phyloP scores from a whole-genome alignment of 345 rosid genomes.

The Erodium maritimum region DNA sequence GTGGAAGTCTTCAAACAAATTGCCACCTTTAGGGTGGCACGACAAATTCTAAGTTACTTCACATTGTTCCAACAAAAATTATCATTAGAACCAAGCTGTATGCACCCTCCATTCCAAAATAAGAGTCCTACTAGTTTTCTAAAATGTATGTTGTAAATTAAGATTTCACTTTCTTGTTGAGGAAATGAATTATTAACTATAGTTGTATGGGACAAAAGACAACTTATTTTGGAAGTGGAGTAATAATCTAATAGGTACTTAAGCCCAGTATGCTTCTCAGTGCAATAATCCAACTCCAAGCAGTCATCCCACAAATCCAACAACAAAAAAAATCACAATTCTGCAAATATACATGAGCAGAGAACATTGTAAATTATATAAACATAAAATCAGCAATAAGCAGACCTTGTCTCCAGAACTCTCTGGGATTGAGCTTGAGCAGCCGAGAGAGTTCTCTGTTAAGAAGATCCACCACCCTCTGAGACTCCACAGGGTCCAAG shows the following conservation, averaged over 20 bases:
- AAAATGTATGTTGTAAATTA: too few species aligned
- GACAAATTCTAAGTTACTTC: too few species aligned
- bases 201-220: too few species aligned
- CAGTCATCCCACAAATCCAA: too few species aligned
- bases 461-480: conserved; percentile 84
- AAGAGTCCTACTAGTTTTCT: too few species aligned
- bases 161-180: too few species aligned
- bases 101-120: too few species aligned
- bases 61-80: not conserved
- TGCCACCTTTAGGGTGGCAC: not conserved
- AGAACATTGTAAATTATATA: not conserved
- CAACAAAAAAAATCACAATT: not conserved
- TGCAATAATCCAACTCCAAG: not conserved
- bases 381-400: not conserved
- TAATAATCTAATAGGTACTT: not conserved
- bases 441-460: conserved; percentile 69
- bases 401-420: conserved; percentile 78
- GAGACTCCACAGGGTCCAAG: conserved; percentile 83
- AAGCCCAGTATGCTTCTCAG: not conserved
- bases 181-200: too few species aligned
- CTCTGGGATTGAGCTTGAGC: conserved; percentile 68
- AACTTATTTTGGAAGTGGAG: not conserved
- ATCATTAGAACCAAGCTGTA: too few species aligned
- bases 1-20: not conserved
- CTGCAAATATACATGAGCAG: not conserved